A percentile compares a stretch with the other conserved stretches of the same genome.
Evolutionary conservation across 768 basidiomycete species (phyloP).

Genomic region (Pholiota molesta): DNA sequence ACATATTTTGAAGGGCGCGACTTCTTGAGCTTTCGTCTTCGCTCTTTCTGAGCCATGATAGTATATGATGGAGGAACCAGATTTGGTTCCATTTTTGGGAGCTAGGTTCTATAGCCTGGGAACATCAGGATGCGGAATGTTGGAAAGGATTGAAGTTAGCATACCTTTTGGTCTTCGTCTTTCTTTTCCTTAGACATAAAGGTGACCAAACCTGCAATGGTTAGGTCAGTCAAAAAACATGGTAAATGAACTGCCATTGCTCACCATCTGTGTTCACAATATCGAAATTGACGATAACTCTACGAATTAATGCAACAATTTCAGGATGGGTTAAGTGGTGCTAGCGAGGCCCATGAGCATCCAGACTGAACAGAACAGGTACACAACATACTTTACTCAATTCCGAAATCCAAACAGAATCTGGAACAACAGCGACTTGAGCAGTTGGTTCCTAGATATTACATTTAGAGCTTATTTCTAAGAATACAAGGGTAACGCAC

Average conservation of each 20-base stretch:
- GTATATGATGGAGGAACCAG: not conserved
- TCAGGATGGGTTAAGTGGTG: not conserved
- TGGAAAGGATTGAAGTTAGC: not conserved
- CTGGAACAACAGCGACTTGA: not conserved
- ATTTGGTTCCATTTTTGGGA: not conserved
- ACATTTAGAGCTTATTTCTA: not conserved
- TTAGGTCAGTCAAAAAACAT: not conserved
- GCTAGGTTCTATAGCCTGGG: not conserved
- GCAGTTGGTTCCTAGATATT: not conserved
- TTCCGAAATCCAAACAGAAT: not conserved
- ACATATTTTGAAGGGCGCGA: not conserved
- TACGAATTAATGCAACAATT: not conserved
- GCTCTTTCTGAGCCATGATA: not conserved
- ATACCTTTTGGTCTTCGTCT: not conserved
- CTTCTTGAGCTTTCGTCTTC: not conserved
- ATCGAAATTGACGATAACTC: not conserved
- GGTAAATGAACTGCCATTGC: not conserved
- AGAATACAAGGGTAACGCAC: not conserved
- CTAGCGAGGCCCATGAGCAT: not conserved
- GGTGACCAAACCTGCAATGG: not conserved
- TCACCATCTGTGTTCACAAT: slow-evolving; percentile 1
- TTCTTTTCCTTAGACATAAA: not conserved
- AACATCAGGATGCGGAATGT: not conserved
- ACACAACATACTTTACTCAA: not conserved
- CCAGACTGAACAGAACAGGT: not conserved